These are phyloP conservation scores for Lupinus albus DNA, from an alignment of 306 rosid species.

Conservation along the genomic window DNA sequence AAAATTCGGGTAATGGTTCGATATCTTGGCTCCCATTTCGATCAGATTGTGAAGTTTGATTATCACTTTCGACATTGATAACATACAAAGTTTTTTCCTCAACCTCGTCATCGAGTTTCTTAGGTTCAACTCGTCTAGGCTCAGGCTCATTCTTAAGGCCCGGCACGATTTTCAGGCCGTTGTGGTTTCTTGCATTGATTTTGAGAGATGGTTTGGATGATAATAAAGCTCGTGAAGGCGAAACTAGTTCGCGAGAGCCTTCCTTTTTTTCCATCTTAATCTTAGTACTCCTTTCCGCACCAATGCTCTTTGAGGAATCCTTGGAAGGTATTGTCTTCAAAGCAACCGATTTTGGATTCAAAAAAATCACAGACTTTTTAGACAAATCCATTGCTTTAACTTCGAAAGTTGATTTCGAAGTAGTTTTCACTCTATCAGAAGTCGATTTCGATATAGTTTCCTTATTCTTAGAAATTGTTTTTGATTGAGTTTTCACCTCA, in stretches of 20 bases:
- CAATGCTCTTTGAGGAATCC: conserved; percentile 16
- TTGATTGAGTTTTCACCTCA: conserved; percentile 37
- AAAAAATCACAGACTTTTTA: conserved; percentile 44
- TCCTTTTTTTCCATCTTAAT: conserved; percentile 47
- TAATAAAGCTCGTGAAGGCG: conserved; percentile 36
- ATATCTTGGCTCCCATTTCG: conserved; percentile 46
- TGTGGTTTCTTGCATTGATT: conserved; percentile 40
- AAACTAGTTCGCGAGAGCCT: conserved; percentile 40
- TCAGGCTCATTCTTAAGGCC: conserved; percentile 28
- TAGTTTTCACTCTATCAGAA: conserved; percentile 17
- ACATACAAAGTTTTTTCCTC: conserved; percentile 76
- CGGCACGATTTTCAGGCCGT: conserved; percentile 45
- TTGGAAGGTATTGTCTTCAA: too few relatives aligned
- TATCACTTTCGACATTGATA: conserved; percentile 58
- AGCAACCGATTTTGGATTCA: too few relatives aligned
- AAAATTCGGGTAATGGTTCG: conserved; percentile 42
- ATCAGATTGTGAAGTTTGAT: conserved; percentile 48
- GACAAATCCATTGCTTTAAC: conserved; percentile 47
- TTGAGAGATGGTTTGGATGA: conserved; percentile 49
- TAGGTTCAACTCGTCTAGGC: conserved; percentile 28
- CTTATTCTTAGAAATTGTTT: conserved; percentile 24
- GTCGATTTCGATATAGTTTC: conserved; percentile 17
- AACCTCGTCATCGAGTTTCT: conserved; percentile 40
- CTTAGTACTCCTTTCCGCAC: conserved; percentile 42
- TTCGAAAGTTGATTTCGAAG: conserved; percentile 20